Base-by-base conservation (phyloP, 768 basidiomycete genomes). In the Paxillus involutus region DNA sequence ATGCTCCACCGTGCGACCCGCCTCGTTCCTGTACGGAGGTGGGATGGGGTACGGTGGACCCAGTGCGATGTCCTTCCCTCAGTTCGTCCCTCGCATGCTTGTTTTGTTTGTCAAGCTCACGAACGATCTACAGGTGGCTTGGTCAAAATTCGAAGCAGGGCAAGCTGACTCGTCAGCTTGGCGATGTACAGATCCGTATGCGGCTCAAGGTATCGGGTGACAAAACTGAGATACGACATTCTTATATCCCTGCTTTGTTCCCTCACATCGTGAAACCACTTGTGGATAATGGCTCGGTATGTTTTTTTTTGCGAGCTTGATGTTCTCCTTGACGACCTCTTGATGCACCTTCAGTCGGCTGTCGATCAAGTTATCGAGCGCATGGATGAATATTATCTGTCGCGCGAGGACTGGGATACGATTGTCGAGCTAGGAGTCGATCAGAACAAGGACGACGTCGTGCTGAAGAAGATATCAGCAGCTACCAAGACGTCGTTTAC, bases 321-420 rank as follows among this genome's bases (percentile, higher is more conserved):
- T 21, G n/a, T 10, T 37, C 37, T 47, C 24, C 33, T 29, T 26
- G 51, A 33, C 59, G 8, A 58, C 30, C 1, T 36, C 17, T 13
- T 40, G 3, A 8, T 10, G 7, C 1, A 33, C 9, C 13, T 26
- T 13, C 48, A 58, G 58, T 55, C 81, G 58, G 88, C 83, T 0
- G 81, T 98, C 6, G 86, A 89, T 2, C 85, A 88, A 9, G 84
- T 94, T 35, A 97, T 99, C 52, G 78, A 82, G 24, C 74, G 75
- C 6, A 96, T 99, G 94, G 97, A 98, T 68, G 88, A 89, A 44
- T 99, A 99, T 68, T 98, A 84, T 70, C 71, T 99, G 32, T 86
- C 86, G 3, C 91, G 89, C 59, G 97, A 98, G 29, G 96, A 98
- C 64, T 98, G 95, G 96, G 97, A 99, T 63, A 87, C 93, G 10